Evolutionary conservation across 1,284 basidiomycete species (phyloP), one percentile per base, ranked within the genome.

Genomic region (Termitomyces sp.): DNA sequence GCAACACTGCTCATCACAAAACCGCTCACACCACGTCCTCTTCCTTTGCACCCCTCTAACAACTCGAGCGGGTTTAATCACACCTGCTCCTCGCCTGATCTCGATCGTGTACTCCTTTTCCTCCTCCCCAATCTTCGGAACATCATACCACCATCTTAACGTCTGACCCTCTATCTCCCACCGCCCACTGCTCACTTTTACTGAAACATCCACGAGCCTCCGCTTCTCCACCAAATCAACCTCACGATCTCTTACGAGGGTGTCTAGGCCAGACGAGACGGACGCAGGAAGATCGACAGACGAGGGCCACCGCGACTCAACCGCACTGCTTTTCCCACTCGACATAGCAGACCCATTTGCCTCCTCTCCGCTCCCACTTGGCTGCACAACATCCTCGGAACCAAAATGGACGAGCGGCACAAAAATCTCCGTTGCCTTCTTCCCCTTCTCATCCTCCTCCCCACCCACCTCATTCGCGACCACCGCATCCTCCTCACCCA

Each of bases 401-500:
- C 91, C 93, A 65, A 85, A 98, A 69, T 97, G 94, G n/a, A 95
- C 83, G 51, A 92, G 77, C 1, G 94, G 94, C 0, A 97, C 68
- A 67, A 82, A 98, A 15, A 97, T 86, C 76, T 95, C 92, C 9
- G 92, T 96, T 10, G 83, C 77, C 1, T 70, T 71, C 7, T 71
- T 70, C 42, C 69, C 68, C 51, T 70, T 65, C 24, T 59, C 33
- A 1, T 15, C 15, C 9, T 48, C 39, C 3, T 58, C 58, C 19
- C 24, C 49, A 6, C 34, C 54, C 43, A 24, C 24, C 13, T 52
- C 50, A 17, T 33, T 42, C 21, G 26, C 48, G 19, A 53, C 28
- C 15, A 61, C 72, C 31, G 67, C 68, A 61, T 88, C 87, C 30
- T 79, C 78, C 0, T 82, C 62, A 1, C 72, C 67, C 7, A 93